phyloP scores from a whole-genome alignment of 169 alveolate species.

The Toxoplasma gondii region DNA sequence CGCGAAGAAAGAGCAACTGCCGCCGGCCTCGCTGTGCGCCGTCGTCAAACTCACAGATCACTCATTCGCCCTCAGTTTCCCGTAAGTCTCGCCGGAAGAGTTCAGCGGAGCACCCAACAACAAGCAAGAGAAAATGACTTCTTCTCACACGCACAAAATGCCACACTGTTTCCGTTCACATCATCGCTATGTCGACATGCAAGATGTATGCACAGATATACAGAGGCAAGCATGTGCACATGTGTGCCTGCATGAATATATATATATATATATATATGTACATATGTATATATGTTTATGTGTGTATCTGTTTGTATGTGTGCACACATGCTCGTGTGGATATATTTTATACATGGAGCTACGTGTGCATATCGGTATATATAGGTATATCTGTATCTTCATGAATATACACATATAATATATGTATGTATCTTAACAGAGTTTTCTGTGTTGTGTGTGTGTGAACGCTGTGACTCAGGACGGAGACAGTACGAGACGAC shows the following conservation, averaged over 20 bases:
- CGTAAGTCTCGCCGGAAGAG: background rate
- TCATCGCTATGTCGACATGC: background rate
- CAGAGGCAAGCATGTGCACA: background rate
- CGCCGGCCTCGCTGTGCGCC: constrained; percentile 12
- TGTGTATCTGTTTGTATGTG: too few species aligned
- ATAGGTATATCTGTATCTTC: background rate
- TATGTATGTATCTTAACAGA: background rate
- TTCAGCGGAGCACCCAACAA: too few species aligned
- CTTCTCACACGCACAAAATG: background rate
- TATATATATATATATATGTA: background rate
- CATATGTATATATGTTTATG: too few species aligned
- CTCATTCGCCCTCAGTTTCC: background rate
- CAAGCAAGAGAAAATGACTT: background rate
- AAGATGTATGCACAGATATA: background rate
- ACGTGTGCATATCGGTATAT: too few species aligned
- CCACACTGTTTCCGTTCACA: background rate
- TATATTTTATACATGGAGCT: too few species aligned
- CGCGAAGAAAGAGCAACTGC: constrained; percentile 18
- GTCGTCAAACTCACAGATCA: constrained; percentile 27
- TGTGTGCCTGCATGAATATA: background rate
- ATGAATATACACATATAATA: too few species aligned
- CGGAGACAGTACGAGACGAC: background rate
- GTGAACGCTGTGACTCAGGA: background rate
- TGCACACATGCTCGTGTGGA: too few species aligned
- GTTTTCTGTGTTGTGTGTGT: background rate